These are phyloP conservation scores for Pouteria glomerata DNA, from an alignment of 148 eudicot species.

Conservation along the genomic window DNA sequence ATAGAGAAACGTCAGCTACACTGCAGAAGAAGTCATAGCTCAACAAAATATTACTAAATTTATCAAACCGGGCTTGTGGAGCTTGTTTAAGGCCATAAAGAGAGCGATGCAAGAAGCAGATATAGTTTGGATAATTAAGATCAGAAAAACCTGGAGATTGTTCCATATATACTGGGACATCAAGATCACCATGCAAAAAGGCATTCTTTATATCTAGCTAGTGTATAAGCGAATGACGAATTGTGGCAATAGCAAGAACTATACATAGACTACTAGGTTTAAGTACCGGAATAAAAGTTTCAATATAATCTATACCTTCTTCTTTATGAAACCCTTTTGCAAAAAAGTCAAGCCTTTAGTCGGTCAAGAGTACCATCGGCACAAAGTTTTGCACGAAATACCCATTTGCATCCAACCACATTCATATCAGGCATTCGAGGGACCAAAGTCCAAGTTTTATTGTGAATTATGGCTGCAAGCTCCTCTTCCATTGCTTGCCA, in stretches of 20 bases:
- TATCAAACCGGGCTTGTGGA: neutral
- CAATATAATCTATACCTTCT: neutral
- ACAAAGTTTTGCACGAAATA: too few species aligned
- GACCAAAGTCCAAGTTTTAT: too few species aligned
- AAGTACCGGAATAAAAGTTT: neutral
- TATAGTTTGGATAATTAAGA: neutral
- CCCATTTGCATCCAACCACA: too few species aligned
- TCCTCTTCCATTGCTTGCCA: too few species aligned
- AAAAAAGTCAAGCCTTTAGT: neutral
- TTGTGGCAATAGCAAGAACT: neutral
- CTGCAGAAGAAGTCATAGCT: neutral
- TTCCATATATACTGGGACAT: neutral
- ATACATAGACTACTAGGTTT: neutral
- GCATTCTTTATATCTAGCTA: neutral
- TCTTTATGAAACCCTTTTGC: slow-evolving; percentile 1
- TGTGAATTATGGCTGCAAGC: too few species aligned
- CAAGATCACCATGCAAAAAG: neutral
- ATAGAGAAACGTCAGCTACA: neutral
- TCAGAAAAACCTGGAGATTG: neutral
- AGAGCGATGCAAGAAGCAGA: neutral
- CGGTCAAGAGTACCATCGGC: too few species aligned
- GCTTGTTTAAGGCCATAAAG: neutral
- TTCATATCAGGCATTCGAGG: too few species aligned
- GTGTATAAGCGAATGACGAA: neutral
- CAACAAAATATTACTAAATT: neutral